These are phyloP conservation scores for Crucibulum laeve DNA, from an alignment of 768 basidiomycete species.

Conservation along the genomic window DNA sequence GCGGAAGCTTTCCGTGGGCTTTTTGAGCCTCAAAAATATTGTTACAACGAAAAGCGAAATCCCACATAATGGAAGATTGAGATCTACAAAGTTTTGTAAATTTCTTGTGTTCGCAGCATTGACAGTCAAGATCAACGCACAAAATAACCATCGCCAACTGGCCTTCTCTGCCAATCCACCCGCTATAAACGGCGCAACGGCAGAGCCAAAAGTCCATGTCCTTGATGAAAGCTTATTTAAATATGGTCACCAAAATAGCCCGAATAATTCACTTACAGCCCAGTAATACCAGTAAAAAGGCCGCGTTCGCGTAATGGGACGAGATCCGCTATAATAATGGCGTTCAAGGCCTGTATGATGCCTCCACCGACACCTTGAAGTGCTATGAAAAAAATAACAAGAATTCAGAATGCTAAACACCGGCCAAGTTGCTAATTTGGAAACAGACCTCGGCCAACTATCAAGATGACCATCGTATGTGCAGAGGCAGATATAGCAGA, in stretches of 20 bases:
- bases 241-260: not conserved
- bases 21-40: constrained; percentile 11
- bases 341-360: constrained; percentile 25
- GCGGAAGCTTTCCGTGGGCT: constrained; percentile 15
- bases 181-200: constrained; percentile 18
- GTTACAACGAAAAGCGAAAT: constrained; percentile 5
- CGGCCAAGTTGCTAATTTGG: not conserved
- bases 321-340: constrained; percentile 40
- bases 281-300: constrained; percentile 28
- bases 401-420: too few species aligned
- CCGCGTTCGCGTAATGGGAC: constrained; percentile 44
- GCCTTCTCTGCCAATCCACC: constrained; percentile 26
- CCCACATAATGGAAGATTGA: constrained; percentile 11
- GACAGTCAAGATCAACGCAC: constrained; percentile 12
- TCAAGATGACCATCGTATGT: constrained; percentile 35
- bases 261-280: constrained; percentile 14
- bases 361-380: constrained; percentile 37
- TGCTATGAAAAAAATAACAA: constrained; percentile 13
- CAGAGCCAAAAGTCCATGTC: constrained; percentile 18
- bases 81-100: constrained; percentile 5
- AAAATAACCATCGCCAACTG: constrained; percentile 40
- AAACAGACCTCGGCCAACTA: constrained; percentile 30
- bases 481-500: constrained; percentile 39
- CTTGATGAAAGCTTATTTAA: not conserved
- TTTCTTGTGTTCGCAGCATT: not conserved